Conservation (phyloP, 1,284 basidiomycete genomes). For the Cystobasidium sp. region DNA sequence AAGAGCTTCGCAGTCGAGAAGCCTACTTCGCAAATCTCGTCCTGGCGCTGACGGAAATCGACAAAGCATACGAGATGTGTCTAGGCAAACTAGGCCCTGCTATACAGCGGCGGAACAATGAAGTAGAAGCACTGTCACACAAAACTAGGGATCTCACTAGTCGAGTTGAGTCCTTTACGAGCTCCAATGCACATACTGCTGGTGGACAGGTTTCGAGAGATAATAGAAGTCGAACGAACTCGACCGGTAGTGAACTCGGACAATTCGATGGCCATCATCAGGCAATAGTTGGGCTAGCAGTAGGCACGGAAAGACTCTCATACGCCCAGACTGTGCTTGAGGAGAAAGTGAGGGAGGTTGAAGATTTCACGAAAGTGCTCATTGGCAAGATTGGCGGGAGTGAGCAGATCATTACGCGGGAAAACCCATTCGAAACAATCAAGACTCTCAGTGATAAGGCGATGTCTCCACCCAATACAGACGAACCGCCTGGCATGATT, state of each 20-base stretch:
- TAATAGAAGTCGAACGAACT: not conserved
- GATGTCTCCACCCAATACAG: not conserved
- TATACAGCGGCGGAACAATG: constrained; percentile 7
- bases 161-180: constrained; percentile 26
- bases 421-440: not conserved
- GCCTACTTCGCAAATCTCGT: constrained; percentile 25
- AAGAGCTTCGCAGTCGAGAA: constrained; percentile 15
- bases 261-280: not conserved
- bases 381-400: constrained; percentile 34
- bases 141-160: constrained; percentile 14
- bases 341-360: constrained; percentile 35
- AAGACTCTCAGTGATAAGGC: not conserved
- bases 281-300: constrained; percentile 26
- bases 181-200: not conserved
- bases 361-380: constrained; percentile 32
- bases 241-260: not conserved
- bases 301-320: constrained; percentile 31
- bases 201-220: not conserved
- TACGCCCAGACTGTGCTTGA: constrained; percentile 39
- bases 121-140: constrained; percentile 13
- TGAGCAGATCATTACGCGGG: constrained; percentile 5
- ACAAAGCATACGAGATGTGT: constrained; percentile 32
- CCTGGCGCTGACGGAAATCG: constrained; percentile 15
- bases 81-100: constrained; percentile 14
- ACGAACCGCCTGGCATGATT: constrained; percentile 12